Evolutionary conservation across 257 asterid species (phyloP).

Genomic region (Nicotiana knightiana): DNA sequence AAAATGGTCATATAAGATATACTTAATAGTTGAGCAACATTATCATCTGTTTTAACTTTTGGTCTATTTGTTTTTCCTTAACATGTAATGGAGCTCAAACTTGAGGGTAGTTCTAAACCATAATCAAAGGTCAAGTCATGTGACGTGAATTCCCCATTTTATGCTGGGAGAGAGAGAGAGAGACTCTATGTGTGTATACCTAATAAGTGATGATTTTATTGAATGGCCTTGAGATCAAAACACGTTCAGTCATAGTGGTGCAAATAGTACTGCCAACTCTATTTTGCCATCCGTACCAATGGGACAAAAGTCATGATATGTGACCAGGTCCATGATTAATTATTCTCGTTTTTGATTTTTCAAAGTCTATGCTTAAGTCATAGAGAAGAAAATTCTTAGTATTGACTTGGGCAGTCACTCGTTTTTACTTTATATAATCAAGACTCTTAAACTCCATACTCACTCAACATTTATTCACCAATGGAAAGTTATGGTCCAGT

Average conservation of each 20-base stretch:
- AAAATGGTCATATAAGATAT: too few relatives aligned
- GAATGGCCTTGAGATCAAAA: not conserved
- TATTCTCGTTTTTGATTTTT: not conserved
- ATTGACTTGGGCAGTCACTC: not conserved
- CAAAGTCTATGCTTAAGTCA: not conserved
- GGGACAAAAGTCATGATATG: not conserved
- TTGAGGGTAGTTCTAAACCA: too few relatives aligned
- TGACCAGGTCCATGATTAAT: not conserved
- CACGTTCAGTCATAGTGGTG: not conserved
- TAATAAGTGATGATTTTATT: not conserved
- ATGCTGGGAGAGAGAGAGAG: too few relatives aligned
- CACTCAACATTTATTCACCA: not conserved
- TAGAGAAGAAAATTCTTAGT: not conserved
- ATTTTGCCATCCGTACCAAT: not conserved
- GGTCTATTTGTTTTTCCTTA: too few relatives aligned
- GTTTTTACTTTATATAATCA: not conserved
- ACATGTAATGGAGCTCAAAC: too few relatives aligned
- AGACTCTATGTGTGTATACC: not conserved
- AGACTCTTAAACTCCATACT: not conserved
- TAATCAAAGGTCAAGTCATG: too few relatives aligned
- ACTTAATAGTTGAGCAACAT: too few relatives aligned
- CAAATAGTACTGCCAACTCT: not conserved
- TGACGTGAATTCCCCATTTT: too few relatives aligned
- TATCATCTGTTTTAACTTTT: too few relatives aligned
- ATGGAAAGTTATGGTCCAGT: constrained; percentile 41